phyloP scores from a whole-genome alignment of 2,329 filamentous ascomycete genomes.

The Colletotrichum chrysophilum region DNA sequence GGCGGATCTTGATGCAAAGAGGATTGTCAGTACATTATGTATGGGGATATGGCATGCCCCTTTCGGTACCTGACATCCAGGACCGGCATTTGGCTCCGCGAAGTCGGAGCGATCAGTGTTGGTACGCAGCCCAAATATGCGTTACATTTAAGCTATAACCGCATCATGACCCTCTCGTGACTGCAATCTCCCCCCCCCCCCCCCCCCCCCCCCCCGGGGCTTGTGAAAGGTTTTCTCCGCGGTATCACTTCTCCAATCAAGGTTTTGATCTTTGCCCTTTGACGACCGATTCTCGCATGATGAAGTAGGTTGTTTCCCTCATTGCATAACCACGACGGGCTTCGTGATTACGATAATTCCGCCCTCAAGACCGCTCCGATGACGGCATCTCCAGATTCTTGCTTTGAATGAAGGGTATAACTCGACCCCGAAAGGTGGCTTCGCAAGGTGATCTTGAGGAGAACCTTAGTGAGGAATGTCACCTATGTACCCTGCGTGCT shows the following conservation, averaged over 20 bases:
- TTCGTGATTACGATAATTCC: not conserved
- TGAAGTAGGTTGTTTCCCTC: not conserved
- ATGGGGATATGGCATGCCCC: not conserved
- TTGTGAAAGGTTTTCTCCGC: not conserved
- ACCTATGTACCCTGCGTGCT: not conserved
- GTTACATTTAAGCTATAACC: not conserved
- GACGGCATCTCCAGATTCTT: not conserved
- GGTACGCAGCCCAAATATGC: not conserved
- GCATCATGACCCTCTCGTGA: not conserved
- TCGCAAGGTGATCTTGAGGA: not conserved
- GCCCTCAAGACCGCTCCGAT: not conserved
- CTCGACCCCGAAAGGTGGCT: not conserved
- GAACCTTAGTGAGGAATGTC: fast-evolving
- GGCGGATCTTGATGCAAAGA: not conserved
- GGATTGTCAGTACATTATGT: not conserved
- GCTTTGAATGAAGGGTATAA: not conserved
- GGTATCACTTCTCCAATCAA: not conserved
- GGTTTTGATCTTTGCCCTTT: not conserved
- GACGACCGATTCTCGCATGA: not conserved
- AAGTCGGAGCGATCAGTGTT: not conserved
- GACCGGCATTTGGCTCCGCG: not conserved
- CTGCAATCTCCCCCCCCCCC: not conserved
- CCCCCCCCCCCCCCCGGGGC: no score
- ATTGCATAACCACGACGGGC: not conserved
- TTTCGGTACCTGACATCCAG: not conserved